phyloP scores from a whole-genome alignment of 2,329 filamentous ascomycete genomes.

The Cordyceps cateniannulata region DNA sequence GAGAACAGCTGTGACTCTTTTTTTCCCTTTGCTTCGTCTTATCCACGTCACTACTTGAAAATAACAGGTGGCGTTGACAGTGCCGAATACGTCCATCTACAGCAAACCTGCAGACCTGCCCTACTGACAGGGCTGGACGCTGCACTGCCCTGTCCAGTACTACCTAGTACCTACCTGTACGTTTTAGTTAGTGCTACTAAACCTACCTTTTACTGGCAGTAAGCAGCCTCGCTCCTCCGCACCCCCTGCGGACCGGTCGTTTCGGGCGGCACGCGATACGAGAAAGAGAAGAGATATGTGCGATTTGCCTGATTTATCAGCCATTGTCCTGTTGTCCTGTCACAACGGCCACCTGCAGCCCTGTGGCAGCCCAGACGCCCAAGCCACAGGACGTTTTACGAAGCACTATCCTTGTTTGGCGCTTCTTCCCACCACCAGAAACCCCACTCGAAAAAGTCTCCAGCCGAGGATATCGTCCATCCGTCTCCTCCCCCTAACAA shows the following conservation, averaged over 20 bases:
- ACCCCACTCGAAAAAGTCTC: too few relatives aligned
- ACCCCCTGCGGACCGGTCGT: not conserved
- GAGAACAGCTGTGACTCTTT: too few relatives aligned
- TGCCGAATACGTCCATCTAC: not conserved
- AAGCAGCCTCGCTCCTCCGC: not conserved
- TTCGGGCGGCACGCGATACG: not conserved
- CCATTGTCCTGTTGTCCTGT: too few relatives aligned
- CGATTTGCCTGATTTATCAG: not conserved
- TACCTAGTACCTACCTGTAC: too few relatives aligned
- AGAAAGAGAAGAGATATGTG: not conserved
- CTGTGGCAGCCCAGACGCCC: not conserved
- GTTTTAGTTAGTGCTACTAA: not conserved
- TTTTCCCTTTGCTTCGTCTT: too few relatives aligned
- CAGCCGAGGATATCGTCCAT: too few relatives aligned
- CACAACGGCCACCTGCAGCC: too few relatives aligned
- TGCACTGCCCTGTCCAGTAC: not conserved
- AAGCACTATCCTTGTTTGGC: too few relatives aligned
- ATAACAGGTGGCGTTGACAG: too few relatives aligned
- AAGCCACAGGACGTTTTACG: not conserved
- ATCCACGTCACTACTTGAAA: too few relatives aligned
- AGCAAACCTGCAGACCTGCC: not conserved
- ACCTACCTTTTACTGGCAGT: not conserved
- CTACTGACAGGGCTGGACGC: not conserved
- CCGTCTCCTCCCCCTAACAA: too few relatives aligned
- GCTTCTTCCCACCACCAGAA: too few relatives aligned